Base-by-base conservation (phyloP, 805 yeast species). In the Schizosaccharomyces octosporus region DNA sequence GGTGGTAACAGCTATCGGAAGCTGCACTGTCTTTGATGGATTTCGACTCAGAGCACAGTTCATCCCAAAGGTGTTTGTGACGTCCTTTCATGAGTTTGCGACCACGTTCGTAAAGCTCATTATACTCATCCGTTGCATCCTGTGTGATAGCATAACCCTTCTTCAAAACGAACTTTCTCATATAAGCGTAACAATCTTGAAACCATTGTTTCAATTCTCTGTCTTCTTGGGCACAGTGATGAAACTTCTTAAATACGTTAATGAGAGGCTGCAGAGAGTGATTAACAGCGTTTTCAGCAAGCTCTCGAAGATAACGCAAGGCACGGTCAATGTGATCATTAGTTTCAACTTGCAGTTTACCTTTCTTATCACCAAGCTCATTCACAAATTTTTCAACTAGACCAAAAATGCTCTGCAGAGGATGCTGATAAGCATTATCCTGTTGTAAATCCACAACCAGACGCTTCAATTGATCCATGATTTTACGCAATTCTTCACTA, bases 211-310 rank as follows among this genome's bases (percentile, higher is more conserved):
- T 62, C n/a, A 65, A 63, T 17, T 62, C 61, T 3, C 48, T 39
- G 55, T 65, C 67, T 9, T 61, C n/a, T 19, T 65, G 59, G n/a
- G 66, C 65, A 15, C 63, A 63, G 9, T 27, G 31, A 48, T 63
- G 61, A 17, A 65, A 36, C 24, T 62, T 62, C n/a, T 61, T 48
- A 39, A 65, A 42, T 15, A 59, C 60, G 29, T 19, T 61, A 36
- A 61, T 36, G 6, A 65, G 42, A 29, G 36, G 62, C 36, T 61
- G 63, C 13, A 64, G 55, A 11, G 64, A 62, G 36, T 62, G 61
- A 48, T 65, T 64, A 29, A 66, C 65, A 42, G 61, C 61, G 7
- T 65, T 62, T 62, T 65, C 67, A 32, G 65, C 59, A 24, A 65
- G 60, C 17, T 55, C 55, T 36, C 48, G 42, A 58, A 65, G 59